Percentiles rank a stretch among this genome's conserved stretches.
Evolutionary conservation across 768 basidiomycete genomes (phyloP).

Genomic region (Pleurotus pulmonarius): DNA sequence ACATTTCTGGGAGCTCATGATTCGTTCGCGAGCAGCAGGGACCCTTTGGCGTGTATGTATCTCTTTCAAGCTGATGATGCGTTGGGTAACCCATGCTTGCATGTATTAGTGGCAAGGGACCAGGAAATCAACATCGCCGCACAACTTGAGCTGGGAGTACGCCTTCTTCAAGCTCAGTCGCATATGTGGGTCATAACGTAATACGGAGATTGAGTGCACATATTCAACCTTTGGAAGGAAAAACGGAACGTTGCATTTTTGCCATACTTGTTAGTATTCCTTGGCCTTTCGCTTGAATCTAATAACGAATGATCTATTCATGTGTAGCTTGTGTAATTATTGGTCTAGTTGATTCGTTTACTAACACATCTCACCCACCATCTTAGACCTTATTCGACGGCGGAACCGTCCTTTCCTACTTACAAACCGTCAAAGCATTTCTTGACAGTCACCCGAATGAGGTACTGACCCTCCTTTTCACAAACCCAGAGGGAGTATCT

Average conservation of each 20-base stretch:
- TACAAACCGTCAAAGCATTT: slow-evolving; percentile 49
- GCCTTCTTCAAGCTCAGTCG: slow-evolving; percentile 55
- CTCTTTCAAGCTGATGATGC: neutral
- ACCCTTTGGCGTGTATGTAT: slow-evolving; percentile 42
- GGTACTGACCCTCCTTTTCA: slow-evolving; percentile 61
- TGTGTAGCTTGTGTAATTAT: slow-evolving; percentile 28
- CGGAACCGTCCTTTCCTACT: slow-evolving; percentile 43
- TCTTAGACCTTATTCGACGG: slow-evolving; percentile 46
- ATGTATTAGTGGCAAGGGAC: slow-evolving; percentile 26
- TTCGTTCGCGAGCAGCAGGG: slow-evolving; percentile 45
- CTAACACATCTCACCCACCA: neutral
- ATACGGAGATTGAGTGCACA: neutral
- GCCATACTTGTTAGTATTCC: slow-evolving; percentile 53
- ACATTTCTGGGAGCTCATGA: slow-evolving; percentile 52
- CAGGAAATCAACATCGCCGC: slow-evolving; percentile 47
- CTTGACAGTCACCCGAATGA: slow-evolving; percentile 60
- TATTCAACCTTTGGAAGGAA: slow-evolving; percentile 15
- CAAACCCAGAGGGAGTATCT: slow-evolving; percentile 56
- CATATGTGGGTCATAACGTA: slow-evolving; percentile 29
- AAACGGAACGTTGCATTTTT: slow-evolving; percentile 53
- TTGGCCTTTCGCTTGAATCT: neutral
- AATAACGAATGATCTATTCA: no score
- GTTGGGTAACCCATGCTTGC: neutral
- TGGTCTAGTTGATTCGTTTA: neutral
- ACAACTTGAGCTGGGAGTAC: slow-evolving; percentile 48